Conservation (phyloP, 176 grass and related monocot species). For the bread wheat (Triticum aestivum) region DNA sequence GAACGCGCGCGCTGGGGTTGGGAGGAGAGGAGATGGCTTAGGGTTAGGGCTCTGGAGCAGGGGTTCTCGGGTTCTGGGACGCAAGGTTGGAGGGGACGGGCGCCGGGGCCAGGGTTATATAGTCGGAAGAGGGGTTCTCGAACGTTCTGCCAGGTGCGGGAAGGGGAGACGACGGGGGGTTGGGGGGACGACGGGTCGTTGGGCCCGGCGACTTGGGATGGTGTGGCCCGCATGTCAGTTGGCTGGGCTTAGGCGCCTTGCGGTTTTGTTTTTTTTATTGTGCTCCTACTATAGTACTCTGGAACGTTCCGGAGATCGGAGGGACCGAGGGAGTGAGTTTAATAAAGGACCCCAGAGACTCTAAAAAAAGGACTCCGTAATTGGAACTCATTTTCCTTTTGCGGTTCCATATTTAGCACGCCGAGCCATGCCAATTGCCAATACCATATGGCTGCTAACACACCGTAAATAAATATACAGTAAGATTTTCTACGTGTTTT, state of each 20-base stretch:
- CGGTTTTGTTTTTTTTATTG: neutral
- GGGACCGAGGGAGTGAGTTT: neutral
- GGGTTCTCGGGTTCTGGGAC: neutral
- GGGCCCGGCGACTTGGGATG: neutral
- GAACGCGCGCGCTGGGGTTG: neutral
- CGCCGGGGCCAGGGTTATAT: constrained; percentile 19
- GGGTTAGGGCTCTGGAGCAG: constrained; percentile 24
- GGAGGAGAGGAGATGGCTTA: neutral
- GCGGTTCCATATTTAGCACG: no score
- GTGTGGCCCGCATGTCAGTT: neutral
- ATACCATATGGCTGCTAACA: no score
- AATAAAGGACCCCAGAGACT: neutral
- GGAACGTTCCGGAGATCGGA: constrained; percentile 28
- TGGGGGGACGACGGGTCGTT: constrained; percentile 4
- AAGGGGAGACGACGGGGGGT: neutral
- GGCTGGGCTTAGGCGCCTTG: no score
- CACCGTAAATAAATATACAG: no score
- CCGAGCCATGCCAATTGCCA: no score
- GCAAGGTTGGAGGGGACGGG: neutral
- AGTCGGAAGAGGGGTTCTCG: constrained; percentile 40
- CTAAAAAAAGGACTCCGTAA: neutral
- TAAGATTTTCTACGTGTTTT: no score
- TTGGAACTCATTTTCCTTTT: no score
- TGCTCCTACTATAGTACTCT: neutral
- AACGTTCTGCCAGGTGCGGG: constrained; percentile 55